A percentile compares a stretch with the other conserved stretches of the same genome.
phyloP scores from a whole-genome alignment of 306 rosid species.

The Quercus aquifolioides region DNA sequence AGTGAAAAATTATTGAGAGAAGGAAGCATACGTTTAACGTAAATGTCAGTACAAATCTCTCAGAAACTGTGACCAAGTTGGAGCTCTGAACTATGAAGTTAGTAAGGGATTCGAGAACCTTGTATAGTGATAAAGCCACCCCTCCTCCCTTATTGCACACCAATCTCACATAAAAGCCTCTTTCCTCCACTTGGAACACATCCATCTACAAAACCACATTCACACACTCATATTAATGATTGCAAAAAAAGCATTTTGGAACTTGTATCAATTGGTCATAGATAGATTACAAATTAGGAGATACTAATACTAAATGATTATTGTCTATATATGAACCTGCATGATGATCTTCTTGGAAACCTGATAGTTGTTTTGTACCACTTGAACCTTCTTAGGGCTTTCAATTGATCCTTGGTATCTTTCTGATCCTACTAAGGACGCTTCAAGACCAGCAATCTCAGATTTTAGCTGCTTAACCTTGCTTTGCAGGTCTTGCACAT shows the following conservation, averaged over 20 bases:
- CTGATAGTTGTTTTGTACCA: constrained; percentile 12
- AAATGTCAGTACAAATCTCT: constrained; percentile 57
- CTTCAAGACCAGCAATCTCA: constrained; percentile 70
- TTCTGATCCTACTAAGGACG: constrained; percentile 43
- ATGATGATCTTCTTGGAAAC: constrained; percentile 45
- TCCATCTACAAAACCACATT: constrained; percentile 48
- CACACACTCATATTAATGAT: background rate
- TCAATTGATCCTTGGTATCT: constrained; percentile 34
- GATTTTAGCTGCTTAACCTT: constrained; percentile 67
- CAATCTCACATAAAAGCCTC: constrained; percentile 65
- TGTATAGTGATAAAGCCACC: constrained; percentile 61
- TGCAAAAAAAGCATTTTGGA: no score
- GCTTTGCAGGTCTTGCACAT: constrained; percentile 69
- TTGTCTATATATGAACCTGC: constrained; percentile 41
- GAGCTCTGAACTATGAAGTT: constrained; percentile 65
- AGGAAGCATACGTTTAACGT: constrained; percentile 48
- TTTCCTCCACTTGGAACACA: constrained; percentile 81
- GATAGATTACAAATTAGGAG: background rate
- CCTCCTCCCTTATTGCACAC: constrained; percentile 63
- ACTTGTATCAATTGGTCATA: no score
- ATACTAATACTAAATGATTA: background rate
- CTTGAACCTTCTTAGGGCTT: constrained; percentile 31
- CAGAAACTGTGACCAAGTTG: constrained; percentile 58
- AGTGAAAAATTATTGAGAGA: background rate
- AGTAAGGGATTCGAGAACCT: constrained; percentile 69